Evolutionary conservation across 2,329 filamentous ascomycete species (phyloP), one percentile per base, ranked within the genome.

Genomic region (Dactylellina parvicollis): DNA sequence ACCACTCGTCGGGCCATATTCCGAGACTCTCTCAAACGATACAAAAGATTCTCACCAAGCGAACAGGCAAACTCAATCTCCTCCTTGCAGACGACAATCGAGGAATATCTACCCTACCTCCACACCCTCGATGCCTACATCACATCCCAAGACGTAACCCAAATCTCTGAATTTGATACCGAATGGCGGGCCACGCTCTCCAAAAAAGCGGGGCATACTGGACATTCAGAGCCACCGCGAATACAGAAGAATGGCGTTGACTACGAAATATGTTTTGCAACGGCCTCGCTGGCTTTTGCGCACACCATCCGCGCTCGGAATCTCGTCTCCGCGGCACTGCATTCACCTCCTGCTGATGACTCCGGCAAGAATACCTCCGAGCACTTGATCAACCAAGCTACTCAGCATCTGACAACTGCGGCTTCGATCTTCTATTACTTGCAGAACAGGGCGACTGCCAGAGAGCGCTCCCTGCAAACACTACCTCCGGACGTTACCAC

Each of bases 1-100:
- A 93, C 92, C 76, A 94, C 91, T 7, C 88, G 92, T 79, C 91
- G 95, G 72, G 90, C 91, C 77, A 87, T 96, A 16, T 85, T 97
- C 56, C 89, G 92, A 77, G 89, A 94, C 80, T 86, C 88, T 1
- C 85, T 99, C 72, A 98, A 98, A 82, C 88, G 88, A 77, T 89
- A 97, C 84, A 98, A 96, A 81, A 88, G 92, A 57, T 86, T 96
- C n/a, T 42, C 72, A 3, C 84, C 90, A 7, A 80, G 86, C 8
- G 88, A 90, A 22, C 91, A 92, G 80, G 83, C 87, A 4, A 84
- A 88, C 20, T 88, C 92, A 79, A 85, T 99, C 4, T 84, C 87
- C 22, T 86, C 86, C 4, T 84, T 98, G 36, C 84, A 91, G 61
- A 85, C 88, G 32, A 86, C 88, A 38, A 79, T 96, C 9, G 88